phyloP scores from a whole-genome alignment of 768 basidiomycete genomes.

The Mycena albidolilacea region DNA sequence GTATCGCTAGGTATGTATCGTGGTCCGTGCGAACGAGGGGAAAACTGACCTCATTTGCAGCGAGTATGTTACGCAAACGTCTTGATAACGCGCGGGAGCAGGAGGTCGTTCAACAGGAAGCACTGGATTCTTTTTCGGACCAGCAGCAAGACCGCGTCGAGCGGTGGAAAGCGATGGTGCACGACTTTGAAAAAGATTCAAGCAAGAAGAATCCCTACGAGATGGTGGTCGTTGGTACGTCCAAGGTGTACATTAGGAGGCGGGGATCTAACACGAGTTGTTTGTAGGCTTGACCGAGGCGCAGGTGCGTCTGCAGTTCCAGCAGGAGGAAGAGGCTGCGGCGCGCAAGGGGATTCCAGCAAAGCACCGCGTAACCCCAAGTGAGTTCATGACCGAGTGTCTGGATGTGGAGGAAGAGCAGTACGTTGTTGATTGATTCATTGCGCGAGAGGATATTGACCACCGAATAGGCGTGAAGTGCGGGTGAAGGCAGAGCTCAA shows the following conservation, averaged over 20 bases:
- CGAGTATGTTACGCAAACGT: neutral
- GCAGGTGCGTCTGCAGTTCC: too few species aligned
- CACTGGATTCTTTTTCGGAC: neutral
- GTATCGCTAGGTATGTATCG: too few species aligned
- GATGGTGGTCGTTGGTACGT: neutral
- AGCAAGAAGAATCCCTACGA: too few species aligned
- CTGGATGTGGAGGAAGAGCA: slow-evolving; percentile 10
- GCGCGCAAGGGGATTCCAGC: too few species aligned
- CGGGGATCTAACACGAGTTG: neutral
- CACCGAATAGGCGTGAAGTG: slow-evolving; percentile 10
- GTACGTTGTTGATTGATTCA: neutral
- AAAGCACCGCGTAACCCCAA: too few species aligned
- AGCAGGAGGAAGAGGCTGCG: too few species aligned
- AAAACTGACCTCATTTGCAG: neutral
- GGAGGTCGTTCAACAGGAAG: neutral
- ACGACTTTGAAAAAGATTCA: slow-evolving; percentile 1
- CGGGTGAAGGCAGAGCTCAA: slow-evolving; percentile 37
- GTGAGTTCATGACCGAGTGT: too few species aligned
- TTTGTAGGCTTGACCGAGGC: neutral
- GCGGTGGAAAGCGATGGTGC: slow-evolving; percentile 10
- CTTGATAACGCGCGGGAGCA: neutral
- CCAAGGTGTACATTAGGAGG: too few species aligned
- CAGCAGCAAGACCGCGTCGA: slow-evolving; percentile 4
- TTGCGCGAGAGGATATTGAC: too few species aligned
- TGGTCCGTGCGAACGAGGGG: too few species aligned